Base-by-base conservation (phyloP, 2,329 filamentous ascomycete species). In the Cadophora sp. region DNA sequence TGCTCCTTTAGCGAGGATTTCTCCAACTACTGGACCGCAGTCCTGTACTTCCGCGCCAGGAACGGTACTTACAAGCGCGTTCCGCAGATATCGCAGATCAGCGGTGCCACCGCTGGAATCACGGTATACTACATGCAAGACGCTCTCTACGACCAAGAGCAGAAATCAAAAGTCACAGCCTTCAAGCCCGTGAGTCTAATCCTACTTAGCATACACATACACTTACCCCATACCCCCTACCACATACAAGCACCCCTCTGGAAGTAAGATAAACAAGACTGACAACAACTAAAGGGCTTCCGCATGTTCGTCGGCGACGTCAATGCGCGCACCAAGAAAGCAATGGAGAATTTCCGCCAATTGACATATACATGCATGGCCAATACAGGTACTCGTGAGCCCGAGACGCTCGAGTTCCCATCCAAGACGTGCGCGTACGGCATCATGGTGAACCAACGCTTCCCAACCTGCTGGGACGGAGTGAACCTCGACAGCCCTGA, bases 351-450 rank as follows among this genome's bases (percentile, higher is more conserved):
- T 33, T 81, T 79, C 70, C 77, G 79, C 48, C 80, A 81, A 66
- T 75, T 82, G 50, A 82, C 80, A 6, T 82, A 80, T 70, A 81
- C 80, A 1, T 82, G 80, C 65, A 73, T 82, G 43, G 71, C 81
- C 45, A 76, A 76, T 48, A 68, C 74, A 36, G 76, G 75, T 65
- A 81, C 80, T 1, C 76, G 80, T 20, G 76, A 73, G 5, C 77
- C 76, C 41, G 80, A 81, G 73, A 80, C 78, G 0, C 72, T 76
- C 51, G 73, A 78, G 61, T 77, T 82, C 72, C 80, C 80, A 18
- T 36, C 41, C 6, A 39, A 48, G 16, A 70, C 71, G 1, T 78
- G 77, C 45, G 69, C 73, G 1, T 70, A 72, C 1, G 76, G 76
- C 8, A 78, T 77, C 39, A 75, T 77, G 75, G 71, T 73, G 9